phyloP scores from a whole-genome alignment of 148 eudicot genomes.

The Camellia lanceoleosa region DNA sequence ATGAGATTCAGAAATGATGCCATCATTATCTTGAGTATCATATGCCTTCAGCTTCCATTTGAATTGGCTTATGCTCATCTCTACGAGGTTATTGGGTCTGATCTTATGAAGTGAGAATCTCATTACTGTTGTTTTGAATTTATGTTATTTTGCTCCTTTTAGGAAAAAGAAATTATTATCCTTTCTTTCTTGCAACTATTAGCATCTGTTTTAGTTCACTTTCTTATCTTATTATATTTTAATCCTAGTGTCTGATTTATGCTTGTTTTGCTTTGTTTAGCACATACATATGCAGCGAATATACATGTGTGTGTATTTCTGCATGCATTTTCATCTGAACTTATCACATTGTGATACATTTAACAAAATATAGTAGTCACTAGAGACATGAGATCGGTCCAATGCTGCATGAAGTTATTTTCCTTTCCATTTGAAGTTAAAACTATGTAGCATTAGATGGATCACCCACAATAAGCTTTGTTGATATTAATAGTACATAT shows the following conservation, averaged over 20 bases:
- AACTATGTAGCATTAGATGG: not conserved
- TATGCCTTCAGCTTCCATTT: slow-evolving; percentile 92
- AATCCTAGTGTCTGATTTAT: not conserved
- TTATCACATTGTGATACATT: not conserved
- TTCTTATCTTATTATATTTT: not conserved
- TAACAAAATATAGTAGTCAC: not conserved
- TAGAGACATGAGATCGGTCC: not conserved
- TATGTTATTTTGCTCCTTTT: not conserved
- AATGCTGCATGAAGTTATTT: not conserved
- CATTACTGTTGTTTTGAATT: not conserved
- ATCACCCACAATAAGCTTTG: too few species aligned
- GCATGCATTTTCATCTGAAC: not conserved
- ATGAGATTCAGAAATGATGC: slow-evolving; percentile 86
- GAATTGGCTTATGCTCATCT: slow-evolving; percentile 96
- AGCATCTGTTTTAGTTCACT: not conserved
- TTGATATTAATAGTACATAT: not conserved
- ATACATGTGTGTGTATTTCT: not conserved
- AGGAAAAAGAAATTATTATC: slow-evolving; percentile 1
- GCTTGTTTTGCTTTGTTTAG: not conserved
- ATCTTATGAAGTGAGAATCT: slow-evolving; percentile 59
- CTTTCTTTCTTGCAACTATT: not conserved
- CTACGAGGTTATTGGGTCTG: slow-evolving; percentile 59
- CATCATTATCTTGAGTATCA: slow-evolving; percentile 62
- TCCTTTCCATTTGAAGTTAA: not conserved
- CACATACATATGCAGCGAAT: too few species aligned